Evolutionary conservation across 345 rosid genomes (phyloP).

Genomic region (Sisymbrium irio): DNA sequence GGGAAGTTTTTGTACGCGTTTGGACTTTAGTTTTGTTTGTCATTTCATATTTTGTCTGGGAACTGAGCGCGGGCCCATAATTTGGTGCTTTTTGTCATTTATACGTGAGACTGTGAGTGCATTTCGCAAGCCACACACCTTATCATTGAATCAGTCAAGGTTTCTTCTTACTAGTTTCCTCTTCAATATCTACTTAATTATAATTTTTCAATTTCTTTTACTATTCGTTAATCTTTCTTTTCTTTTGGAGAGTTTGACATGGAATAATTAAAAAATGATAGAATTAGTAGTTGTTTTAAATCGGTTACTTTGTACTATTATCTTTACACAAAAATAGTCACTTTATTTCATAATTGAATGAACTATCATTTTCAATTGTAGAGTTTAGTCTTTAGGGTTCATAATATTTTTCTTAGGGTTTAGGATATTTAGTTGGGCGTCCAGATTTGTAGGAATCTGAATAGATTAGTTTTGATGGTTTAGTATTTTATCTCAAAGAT

Average conservation of each 20-base stretch:
- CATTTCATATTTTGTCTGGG: constrained; percentile 11
- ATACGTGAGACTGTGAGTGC: constrained; percentile 1
- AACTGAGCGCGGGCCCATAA: constrained; percentile 15
- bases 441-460: background rate
- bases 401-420: background rate
- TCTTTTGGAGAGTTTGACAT: background rate
- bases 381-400: background rate
- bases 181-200: background rate
- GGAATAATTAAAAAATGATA: background rate
- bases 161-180: constrained; percentile 5
- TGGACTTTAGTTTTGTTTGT: constrained; percentile 20
- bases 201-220: background rate
- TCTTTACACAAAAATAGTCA: too few species aligned
- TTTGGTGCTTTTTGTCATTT: background rate
- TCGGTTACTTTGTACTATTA: background rate
- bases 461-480: background rate
- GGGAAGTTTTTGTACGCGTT: constrained; percentile 23
- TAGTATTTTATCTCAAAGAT: background rate
- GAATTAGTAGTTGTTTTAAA: background rate
- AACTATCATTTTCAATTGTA: background rate
- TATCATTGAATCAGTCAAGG: constrained; percentile 32
- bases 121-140: constrained; percentile 8
- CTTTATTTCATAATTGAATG: background rate
- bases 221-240: background rate
- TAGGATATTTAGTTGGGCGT: background rate